Evolutionary conservation across 176 grass and related monocot genomes (phyloP).

Genomic region (Phoenix dactylifera): DNA sequence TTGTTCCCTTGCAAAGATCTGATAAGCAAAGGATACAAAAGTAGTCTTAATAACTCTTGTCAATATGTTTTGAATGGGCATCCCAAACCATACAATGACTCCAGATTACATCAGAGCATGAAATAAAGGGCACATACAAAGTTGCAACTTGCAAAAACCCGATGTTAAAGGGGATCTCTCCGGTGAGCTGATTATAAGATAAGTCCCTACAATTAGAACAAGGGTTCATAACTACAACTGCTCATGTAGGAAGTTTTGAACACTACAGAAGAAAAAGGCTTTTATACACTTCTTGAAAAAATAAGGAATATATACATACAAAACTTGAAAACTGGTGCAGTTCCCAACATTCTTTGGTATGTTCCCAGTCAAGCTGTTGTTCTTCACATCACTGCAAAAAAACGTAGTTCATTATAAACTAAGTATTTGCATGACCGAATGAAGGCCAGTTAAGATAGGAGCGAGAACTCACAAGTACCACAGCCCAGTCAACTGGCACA

Average conservation of each 20-base stretch:
- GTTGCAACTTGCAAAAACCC: constrained; percentile 98
- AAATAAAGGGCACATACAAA: constrained; percentile 43
- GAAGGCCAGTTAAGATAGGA: neutral
- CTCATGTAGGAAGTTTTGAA: too few species aligned
- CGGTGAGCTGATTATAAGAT: constrained; percentile 75
- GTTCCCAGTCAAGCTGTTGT: constrained; percentile 77
- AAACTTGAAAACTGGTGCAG: constrained; percentile 97
- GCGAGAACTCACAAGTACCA: constrained; percentile 84
- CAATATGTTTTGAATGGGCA: too few species aligned
- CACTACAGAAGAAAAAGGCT: neutral
- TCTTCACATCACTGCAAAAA: constrained; percentile 72
- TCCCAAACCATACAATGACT: too few species aligned
- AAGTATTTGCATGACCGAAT: neutral
- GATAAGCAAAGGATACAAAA: neutral
- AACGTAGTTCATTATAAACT: neutral
- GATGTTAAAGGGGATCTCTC: constrained; percentile 93
- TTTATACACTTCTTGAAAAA: constrained; percentile 24
- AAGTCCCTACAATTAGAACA: constrained; percentile 52
- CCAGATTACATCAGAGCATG: neutral
- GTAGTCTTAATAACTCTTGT: neutral
- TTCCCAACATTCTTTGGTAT: constrained; percentile 88
- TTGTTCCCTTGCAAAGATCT: constrained; percentile 96
- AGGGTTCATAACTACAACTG: neutral
- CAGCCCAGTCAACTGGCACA: constrained; percentile 92
- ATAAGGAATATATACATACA: constrained; percentile 48